These are phyloP conservation scores for Starmera stellimalicola DNA, from an alignment of 1,139 yeast genomes.

Conservation along the genomic window DNA sequence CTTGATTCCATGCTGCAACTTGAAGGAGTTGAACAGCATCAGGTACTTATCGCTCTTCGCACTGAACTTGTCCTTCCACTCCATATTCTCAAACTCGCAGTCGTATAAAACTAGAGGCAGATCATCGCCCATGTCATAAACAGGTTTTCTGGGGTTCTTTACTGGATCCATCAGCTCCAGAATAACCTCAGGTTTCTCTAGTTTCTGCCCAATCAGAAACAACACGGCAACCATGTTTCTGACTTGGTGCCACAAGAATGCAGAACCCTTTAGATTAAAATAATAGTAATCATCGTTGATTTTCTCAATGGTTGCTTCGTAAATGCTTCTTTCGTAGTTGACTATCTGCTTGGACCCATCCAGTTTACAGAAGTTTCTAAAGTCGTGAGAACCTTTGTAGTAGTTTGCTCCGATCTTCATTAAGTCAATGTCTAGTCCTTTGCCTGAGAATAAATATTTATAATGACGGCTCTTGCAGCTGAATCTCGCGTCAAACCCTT, in stretches of 20 bases:
- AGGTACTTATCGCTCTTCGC: constrained; percentile 16
- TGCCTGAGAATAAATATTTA: constrained; percentile 58
- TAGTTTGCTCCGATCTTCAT: constrained; percentile 64
- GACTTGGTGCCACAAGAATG: constrained; percentile 97
- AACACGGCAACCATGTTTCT: constrained; percentile 88
- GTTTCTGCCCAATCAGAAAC: constrained; percentile 69
- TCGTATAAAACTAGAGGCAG: constrained; percentile 84
- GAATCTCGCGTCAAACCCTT: constrained; percentile 83
- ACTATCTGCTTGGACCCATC: constrained; percentile 91
- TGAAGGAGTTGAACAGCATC: constrained; percentile 2
- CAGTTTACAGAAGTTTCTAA: constrained; percentile 86
- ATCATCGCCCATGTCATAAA: constrained; percentile 86
- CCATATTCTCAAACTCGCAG: constrained; percentile 64
- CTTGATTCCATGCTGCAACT: constrained; percentile 1
- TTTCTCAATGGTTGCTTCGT: constrained; percentile 39
- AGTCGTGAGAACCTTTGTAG: constrained; percentile 76
- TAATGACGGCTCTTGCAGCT: constrained; percentile 81
- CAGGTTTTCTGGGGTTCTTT: constrained; percentile 60
- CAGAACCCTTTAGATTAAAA: constrained; percentile 77
- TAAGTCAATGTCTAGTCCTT: constrained; percentile 46
- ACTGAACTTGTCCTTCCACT: constrained; percentile 39
- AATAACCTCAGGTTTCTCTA: constrained; percentile 55
- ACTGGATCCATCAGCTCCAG: constrained; percentile 49
- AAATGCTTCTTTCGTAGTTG: constrained; percentile 55
- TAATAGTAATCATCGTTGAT: constrained; percentile 41